These are phyloP conservation scores for Sporothrix inflata DNA, from an alignment of 2,329 filamentous ascomycete species.

Conservation along the genomic window DNA sequence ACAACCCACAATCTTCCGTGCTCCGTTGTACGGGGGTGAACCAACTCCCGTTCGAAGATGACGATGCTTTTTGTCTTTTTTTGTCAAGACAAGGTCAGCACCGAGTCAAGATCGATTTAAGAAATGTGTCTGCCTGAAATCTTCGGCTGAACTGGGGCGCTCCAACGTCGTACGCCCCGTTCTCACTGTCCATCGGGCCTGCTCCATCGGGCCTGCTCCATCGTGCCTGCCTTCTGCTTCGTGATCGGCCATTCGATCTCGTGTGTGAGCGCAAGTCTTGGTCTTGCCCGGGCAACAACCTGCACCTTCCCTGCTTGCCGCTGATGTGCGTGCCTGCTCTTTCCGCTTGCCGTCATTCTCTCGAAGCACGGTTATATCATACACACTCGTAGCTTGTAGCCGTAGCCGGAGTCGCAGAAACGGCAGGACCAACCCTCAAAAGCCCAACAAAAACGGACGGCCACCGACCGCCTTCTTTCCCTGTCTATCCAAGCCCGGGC, in stretches of 20 bases:
- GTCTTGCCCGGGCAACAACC: neutral
- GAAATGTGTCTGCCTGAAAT: constrained; percentile 19
- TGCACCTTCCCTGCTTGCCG: constrained; percentile 7
- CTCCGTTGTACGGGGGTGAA: neutral
- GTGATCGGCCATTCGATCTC: constrained; percentile 12
- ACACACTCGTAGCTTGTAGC: neutral
- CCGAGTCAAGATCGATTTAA: neutral
- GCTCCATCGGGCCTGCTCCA: no score
- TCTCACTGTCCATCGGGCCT: constrained; percentile 2
- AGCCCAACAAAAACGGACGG: constrained; percentile 10
- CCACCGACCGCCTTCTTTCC: neutral
- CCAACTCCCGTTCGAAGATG: neutral
- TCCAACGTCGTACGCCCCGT: constrained; percentile 9
- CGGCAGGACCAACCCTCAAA: constrained; percentile 7
- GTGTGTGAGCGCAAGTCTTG: neutral
- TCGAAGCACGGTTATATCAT: neutral
- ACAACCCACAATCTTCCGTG: neutral
- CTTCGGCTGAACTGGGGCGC: neutral
- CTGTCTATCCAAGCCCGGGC: neutral
- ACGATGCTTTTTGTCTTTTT: neutral
- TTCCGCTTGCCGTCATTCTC: neutral
- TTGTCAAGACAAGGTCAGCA: neutral
- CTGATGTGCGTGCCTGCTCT: neutral
- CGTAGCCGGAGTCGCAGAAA: neutral
- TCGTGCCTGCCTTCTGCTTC: constrained; percentile 10